A percentile compares a stretch with the other conserved stretches of the same genome.
phyloP scores from a whole-genome alignment of 1,284 basidiomycete species.

The Trichosporon sp. region DNA sequence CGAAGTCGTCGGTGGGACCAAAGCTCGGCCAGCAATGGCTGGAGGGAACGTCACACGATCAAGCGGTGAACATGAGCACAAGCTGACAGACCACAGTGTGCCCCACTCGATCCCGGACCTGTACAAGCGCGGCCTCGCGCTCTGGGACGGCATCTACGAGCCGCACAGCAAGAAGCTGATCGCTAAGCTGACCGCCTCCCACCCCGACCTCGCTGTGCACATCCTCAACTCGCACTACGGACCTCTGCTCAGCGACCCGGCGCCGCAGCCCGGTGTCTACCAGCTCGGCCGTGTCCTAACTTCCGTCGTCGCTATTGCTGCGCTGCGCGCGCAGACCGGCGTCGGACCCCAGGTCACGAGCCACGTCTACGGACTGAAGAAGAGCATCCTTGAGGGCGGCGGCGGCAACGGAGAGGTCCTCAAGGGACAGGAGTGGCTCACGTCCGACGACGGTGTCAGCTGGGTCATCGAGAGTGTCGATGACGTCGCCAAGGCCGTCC shows the following conservation, averaged over 20 bases:
- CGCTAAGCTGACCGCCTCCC: slow-evolving; percentile 73
- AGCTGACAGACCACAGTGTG: background rate
- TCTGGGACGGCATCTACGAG: slow-evolving; percentile 89
- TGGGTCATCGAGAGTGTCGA: slow-evolving; percentile 90
- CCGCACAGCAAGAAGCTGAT: slow-evolving; percentile 85
- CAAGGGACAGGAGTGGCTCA: slow-evolving; percentile 69
- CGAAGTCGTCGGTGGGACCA: no score
- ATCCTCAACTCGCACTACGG: slow-evolving; percentile 89
- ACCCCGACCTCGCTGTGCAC: slow-evolving; percentile 64
- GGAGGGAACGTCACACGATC: no score
- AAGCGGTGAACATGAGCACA: no score
- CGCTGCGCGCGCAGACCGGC: slow-evolving; percentile 77
- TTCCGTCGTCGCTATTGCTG: slow-evolving; percentile 83
- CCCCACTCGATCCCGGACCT: slow-evolving; percentile 59
- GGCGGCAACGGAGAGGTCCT: slow-evolving; percentile 52
- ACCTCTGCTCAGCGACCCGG: slow-evolving; percentile 68
- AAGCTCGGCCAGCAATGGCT: background rate
- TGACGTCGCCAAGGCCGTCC: slow-evolving; percentile 49
- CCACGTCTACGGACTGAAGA: slow-evolving; percentile 80
- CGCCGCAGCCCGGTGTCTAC: slow-evolving; percentile 44
- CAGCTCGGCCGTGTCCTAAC: slow-evolving; percentile 72
- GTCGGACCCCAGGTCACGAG: slow-evolving; percentile 86
- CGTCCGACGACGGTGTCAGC: slow-evolving; percentile 80
- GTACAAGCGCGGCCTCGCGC: slow-evolving; percentile 60
- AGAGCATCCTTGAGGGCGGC: slow-evolving; percentile 63